Evolutionary conservation across 805 yeast species (phyloP).

Genomic region (Priceomyces fermenticarens): DNA sequence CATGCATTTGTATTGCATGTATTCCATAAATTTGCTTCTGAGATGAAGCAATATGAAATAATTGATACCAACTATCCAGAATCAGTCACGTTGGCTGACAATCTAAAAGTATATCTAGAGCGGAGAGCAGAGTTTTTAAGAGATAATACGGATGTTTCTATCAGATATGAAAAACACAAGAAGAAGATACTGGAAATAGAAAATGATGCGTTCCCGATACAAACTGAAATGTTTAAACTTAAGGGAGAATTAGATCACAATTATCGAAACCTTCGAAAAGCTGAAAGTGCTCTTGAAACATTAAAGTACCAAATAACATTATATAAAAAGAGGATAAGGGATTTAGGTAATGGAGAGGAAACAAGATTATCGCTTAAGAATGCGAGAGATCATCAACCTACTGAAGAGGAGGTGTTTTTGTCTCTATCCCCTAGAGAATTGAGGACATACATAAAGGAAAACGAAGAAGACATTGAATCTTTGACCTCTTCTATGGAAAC

Average conservation of each 20-base stretch:
- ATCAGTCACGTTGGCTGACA: slow-evolving; percentile 63
- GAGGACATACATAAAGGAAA: slow-evolving; percentile 7
- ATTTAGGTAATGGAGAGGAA: slow-evolving; percentile 4
- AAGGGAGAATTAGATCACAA: slow-evolving; percentile 18
- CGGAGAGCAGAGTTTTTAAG: slow-evolving; percentile 33
- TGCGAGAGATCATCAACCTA: slow-evolving; percentile 11
- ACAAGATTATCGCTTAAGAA: slow-evolving; percentile 1
- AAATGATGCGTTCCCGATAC: slow-evolving; percentile 14
- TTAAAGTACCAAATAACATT: slow-evolving; percentile 5
- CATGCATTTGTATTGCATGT: slow-evolving; percentile 68
- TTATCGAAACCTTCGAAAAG: slow-evolving; percentile 4
- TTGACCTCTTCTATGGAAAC: slow-evolving; percentile 5
- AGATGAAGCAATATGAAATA: slow-evolving; percentile 47
- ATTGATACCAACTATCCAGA: slow-evolving; percentile 78
- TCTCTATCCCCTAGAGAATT: slow-evolving; percentile 4
- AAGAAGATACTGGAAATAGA: slow-evolving; percentile 13
- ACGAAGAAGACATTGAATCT: slow-evolving; percentile 9
- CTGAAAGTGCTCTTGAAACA: slow-evolving; percentile 7
- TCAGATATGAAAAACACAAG: slow-evolving; percentile 14
- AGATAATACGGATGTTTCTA: slow-evolving; percentile 19
- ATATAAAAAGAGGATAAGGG: slow-evolving; percentile 6
- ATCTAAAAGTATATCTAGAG: slow-evolving; percentile 54
- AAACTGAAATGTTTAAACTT: slow-evolving; percentile 13
- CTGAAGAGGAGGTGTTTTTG: slow-evolving; percentile 6
- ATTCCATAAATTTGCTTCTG: slow-evolving; percentile 62